A percentile compares a stretch with the other conserved stretches of the same genome.
Conservation (phyloP, 768 basidiomycete species). For the Favolaschia claudopus region DNA sequence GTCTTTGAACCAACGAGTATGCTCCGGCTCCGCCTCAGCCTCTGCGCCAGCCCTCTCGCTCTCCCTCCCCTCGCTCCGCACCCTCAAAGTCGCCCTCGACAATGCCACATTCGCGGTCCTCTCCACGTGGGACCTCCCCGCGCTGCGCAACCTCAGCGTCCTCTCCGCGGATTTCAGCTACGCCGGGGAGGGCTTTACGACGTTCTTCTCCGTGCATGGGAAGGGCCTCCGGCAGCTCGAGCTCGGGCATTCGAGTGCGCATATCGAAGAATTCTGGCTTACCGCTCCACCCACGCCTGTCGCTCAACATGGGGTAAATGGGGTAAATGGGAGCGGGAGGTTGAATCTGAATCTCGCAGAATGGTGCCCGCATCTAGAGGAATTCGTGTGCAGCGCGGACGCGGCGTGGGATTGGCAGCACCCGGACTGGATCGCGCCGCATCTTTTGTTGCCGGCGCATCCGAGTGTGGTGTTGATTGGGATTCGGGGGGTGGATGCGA, state of each 20-base stretch:
- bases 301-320: constrained; percentile 36
- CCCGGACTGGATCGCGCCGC: constrained; percentile 85
- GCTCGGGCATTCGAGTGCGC: constrained; percentile 73
- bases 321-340: constrained; percentile 20
- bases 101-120: constrained; percentile 75
- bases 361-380: constrained; percentile 73
- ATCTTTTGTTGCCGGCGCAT: constrained; percentile 72
- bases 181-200: constrained; percentile 67
- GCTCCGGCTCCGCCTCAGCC: constrained; percentile 8
- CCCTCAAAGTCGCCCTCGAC: constrained; percentile 75
- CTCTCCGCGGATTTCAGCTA: constrained; percentile 76
- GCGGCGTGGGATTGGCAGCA: constrained; percentile 84
- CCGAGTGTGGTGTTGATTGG: constrained; percentile 70
- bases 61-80: constrained; percentile 66
- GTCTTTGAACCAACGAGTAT: no score
- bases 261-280: constrained; percentile 73
- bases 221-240: constrained; percentile 68
- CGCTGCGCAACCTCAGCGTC: constrained; percentile 68
- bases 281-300: constrained; percentile 47
- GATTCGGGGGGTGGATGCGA: constrained; percentile 73
- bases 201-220: constrained; percentile 75
- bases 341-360: constrained; percentile 67
- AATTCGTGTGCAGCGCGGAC: constrained; percentile 79
- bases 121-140: constrained; percentile 71
- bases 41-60: constrained; percentile 41